Conservation (phyloP, 768 basidiomycete species). For the Boletus vinaceobasis region DNA sequence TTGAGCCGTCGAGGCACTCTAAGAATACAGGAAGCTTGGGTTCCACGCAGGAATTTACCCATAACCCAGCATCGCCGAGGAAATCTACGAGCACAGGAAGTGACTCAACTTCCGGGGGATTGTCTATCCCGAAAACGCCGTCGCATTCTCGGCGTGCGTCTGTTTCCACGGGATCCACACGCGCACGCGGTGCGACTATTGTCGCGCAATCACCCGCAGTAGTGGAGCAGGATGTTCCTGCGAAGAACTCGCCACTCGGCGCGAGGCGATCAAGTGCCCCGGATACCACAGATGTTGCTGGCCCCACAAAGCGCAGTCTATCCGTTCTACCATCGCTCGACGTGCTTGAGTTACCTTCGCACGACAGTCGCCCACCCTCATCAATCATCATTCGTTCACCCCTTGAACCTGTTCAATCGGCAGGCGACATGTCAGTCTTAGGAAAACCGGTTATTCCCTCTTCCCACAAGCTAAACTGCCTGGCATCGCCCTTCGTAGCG, state of each 20-base stretch:
- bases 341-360: conserved; percentile 8
- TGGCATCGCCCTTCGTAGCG: conserved; percentile 16
- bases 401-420: conserved; percentile 1
- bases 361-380: conserved; percentile 16
- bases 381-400: conserved; percentile 24
- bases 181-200: conserved; percentile 14
- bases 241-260: conserved; percentile 1
- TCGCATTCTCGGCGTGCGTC: conserved; percentile 20
- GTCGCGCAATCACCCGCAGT: conserved; percentile 5
- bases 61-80: conserved; percentile 3
- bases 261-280: background rate
- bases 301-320: background rate
- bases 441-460: background rate
- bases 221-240: conserved; percentile 1
- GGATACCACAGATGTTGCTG: background rate
- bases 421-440: background rate
- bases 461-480: conserved; percentile 5
- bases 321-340: conserved; percentile 13
- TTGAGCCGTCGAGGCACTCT: conserved; percentile 15
- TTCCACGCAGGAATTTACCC: conserved; percentile 2
- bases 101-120: conserved; percentile 3
- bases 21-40: conserved; percentile 6
- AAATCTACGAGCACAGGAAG: conserved; percentile 6
- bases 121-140: conserved; percentile 16
- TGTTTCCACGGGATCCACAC: conserved; percentile 13